Evolutionary conservation across 768 basidiomycete species (phyloP).

Genomic region (Suillus plorans): DNA sequence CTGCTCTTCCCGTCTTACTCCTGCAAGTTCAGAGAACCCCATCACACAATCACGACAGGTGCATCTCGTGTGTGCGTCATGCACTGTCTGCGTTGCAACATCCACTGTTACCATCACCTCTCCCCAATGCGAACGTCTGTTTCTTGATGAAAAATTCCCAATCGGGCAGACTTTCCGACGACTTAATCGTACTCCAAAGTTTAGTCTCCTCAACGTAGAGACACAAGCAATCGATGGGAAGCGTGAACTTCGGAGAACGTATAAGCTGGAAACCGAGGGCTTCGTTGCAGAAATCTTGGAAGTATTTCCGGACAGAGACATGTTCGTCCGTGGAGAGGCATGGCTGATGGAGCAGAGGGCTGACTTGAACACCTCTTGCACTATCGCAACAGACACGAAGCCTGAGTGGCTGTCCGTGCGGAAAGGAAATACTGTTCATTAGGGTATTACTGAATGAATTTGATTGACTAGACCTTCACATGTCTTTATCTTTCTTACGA

Average conservation of each 20-base stretch:
- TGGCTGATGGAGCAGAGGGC: constrained; percentile 44
- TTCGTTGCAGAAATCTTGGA: constrained; percentile 70
- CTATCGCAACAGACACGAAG: constrained; percentile 11
- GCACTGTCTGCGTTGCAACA: constrained; percentile 60
- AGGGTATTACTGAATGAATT: not conserved
- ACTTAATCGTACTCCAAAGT: constrained; percentile 51
- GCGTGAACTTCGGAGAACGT: constrained; percentile 39
- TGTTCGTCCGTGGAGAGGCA: constrained; percentile 55
- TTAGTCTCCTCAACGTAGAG: constrained; percentile 58
- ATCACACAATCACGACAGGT: constrained; percentile 66
- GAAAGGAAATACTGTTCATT: constrained; percentile 16
- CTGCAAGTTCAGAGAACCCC: constrained; percentile 47
- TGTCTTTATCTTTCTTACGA: not conserved
- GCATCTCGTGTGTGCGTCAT: constrained; percentile 55
- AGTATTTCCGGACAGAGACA: constrained; percentile 64
- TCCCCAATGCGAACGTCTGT: constrained; percentile 53
- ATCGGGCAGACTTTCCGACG: constrained; percentile 69
- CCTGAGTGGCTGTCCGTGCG: constrained; percentile 12
- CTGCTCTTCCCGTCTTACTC: constrained; percentile 33
- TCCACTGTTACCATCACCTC: constrained; percentile 64
- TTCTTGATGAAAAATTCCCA: constrained; percentile 65
- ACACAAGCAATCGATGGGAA: constrained; percentile 16
- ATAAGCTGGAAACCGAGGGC: constrained; percentile 54
- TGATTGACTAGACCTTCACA: not conserved
- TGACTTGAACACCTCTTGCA: constrained; percentile 13